Evolutionary conservation across 2,329 filamentous ascomycete genomes (phyloP).

Genomic region (Seiridium cupressi): DNA sequence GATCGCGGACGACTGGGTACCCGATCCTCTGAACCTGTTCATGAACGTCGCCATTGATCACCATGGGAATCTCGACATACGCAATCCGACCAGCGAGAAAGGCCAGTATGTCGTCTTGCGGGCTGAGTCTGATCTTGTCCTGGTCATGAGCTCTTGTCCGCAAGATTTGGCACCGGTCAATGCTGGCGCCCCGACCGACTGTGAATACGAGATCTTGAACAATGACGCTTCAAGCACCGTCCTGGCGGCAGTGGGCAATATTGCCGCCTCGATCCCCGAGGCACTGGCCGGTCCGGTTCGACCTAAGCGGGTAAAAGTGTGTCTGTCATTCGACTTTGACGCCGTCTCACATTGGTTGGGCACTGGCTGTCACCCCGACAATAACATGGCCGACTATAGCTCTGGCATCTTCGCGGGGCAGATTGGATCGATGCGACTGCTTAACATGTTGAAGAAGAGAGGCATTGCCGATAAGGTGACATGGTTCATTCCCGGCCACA

Average conservation of each 20-base stretch:
- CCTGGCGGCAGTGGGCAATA: no score
- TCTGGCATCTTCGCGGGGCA: background rate
- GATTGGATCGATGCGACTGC: background rate
- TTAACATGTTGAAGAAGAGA: background rate
- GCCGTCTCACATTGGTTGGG: background rate
- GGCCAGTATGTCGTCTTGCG: slow-evolving; percentile 32
- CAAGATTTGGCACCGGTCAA: slow-evolving; percentile 38
- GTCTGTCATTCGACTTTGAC: background rate
- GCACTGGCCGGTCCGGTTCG: no score
- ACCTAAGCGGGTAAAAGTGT: background rate
- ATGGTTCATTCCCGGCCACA: slow-evolving; percentile 1
- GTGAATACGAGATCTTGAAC: slow-evolving; percentile 16
- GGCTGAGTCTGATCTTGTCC: slow-evolving; percentile 32
- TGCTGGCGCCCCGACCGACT: slow-evolving; percentile 31
- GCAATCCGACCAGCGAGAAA: slow-evolving; percentile 28
- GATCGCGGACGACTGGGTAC: slow-evolving; percentile 29
- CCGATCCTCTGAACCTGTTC: slow-evolving; percentile 40
- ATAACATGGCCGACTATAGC: slow-evolving; percentile 1
- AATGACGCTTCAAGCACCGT: no score
- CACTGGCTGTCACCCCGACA: background rate
- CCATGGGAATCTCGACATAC: slow-evolving; percentile 29
- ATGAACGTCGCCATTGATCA: slow-evolving; percentile 40
- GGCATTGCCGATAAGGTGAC: background rate
- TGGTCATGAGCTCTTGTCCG: slow-evolving; percentile 40
- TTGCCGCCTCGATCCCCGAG: no score